Percentiles rank a stretch among this genome's conserved stretches.
Conservation (phyloP, 2,329 filamentous ascomycete species). For the Stylonectria norvegica region DNA sequence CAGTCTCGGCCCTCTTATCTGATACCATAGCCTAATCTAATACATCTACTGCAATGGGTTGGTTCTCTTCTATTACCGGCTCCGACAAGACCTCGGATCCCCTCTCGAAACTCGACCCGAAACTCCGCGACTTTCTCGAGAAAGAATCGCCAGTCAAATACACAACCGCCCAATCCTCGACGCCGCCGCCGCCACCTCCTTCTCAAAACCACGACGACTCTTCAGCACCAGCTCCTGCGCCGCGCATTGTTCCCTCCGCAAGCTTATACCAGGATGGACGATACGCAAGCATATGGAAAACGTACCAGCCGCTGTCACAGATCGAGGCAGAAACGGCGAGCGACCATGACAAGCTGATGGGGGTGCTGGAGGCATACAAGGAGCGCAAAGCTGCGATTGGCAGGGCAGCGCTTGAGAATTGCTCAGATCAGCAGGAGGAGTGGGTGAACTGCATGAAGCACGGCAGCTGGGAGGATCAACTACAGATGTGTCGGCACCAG, state of each 20-base stretch:
- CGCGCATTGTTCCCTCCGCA: constrained; percentile 41
- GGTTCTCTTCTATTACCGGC: constrained; percentile 53
- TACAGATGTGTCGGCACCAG: constrained; percentile 79
- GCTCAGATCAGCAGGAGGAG: constrained; percentile 78
- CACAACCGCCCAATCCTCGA: constrained; percentile 30
- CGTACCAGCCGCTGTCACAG: constrained; percentile 70
- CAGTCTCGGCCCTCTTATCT: constrained; percentile 3
- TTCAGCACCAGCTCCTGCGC: constrained; percentile 15
- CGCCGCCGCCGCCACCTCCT: constrained; percentile 9
- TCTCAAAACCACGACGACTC: constrained; percentile 9
- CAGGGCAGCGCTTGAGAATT: constrained; percentile 86
- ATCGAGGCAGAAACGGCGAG: constrained; percentile 67
- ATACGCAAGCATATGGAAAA: constrained; percentile 87
- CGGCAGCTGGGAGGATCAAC: constrained; percentile 62
- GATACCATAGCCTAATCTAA: not conserved
- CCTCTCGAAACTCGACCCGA: constrained; percentile 73
- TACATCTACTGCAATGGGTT: constrained; percentile 46
- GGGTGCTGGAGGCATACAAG: constrained; percentile 81
- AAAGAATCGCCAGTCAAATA: constrained; percentile 77
- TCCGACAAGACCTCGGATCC: constrained; percentile 51
- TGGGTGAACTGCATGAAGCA: constrained; percentile 78
- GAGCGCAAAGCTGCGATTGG: constrained; percentile 75
- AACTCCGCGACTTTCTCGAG: constrained; percentile 78
- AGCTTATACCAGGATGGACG: constrained; percentile 59
- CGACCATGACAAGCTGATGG: constrained; percentile 75